Evolutionary conservation across 495 filamentous ascomycete species (phyloP).

Genomic region (Bacidia rubella): DNA sequence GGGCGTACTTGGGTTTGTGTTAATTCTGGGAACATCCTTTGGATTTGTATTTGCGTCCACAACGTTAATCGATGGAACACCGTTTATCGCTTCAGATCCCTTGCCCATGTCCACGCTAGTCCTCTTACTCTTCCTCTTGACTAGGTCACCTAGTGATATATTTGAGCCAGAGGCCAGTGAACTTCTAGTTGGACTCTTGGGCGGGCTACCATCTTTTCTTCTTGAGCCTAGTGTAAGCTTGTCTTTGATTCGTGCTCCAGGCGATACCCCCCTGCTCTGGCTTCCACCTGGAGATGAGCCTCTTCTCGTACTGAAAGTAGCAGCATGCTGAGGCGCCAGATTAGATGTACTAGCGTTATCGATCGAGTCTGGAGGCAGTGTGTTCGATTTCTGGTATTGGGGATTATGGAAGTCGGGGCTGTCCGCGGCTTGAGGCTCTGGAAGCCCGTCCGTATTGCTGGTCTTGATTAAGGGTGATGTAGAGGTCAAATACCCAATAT

Average conservation of each 20-base stretch:
- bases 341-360: constrained; percentile 5
- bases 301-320: constrained; percentile 12
- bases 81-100: constrained; percentile 22
- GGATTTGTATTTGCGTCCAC: background rate
- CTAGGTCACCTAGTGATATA: constrained; percentile 19
- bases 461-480: constrained; percentile 67
- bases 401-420: constrained; percentile 12
- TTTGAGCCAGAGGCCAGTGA: constrained; percentile 26
- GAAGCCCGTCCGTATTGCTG: constrained; percentile 28
- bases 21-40: constrained; percentile 10
- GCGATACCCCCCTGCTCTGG: constrained; percentile 29
- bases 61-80: constrained; percentile 4
- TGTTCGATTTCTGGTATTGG: constrained; percentile 16
- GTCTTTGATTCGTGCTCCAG: constrained; percentile 33
- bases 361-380: constrained; percentile 7
- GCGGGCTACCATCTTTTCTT: constrained; percentile 28
- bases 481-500: constrained; percentile 65
- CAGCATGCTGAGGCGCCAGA: constrained; percentile 18
- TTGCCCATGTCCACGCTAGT: constrained; percentile 31
- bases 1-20: constrained; percentile 28
- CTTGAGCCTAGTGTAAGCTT: constrained; percentile 27
- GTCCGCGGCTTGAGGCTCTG: constrained; percentile 3
- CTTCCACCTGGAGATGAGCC: constrained; percentile 11
- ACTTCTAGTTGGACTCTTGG: constrained; percentile 30
- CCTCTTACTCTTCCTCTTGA: constrained; percentile 24